Base-by-base conservation (phyloP, 306 rosid genomes). In the Citrullus colocynthis region DNA sequence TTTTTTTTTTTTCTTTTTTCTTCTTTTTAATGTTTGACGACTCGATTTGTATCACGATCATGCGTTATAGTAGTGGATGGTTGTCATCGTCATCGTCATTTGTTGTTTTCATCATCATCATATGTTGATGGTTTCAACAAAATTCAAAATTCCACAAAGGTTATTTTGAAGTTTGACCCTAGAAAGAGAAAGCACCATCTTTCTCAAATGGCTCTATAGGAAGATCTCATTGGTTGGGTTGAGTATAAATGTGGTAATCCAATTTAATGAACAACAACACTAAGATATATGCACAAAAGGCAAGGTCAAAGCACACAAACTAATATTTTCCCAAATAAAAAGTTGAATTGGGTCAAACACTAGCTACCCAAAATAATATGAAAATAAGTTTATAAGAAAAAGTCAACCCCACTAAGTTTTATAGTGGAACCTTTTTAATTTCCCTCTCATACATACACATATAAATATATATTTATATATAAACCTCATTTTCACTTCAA, bases 401-500 rank as follows among this genome's bases (percentile, higher is more conserved):
- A 42, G 80, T 77, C 80, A 77, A 77, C 80, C 60, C 80, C 80
- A 77, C 80, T 77, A 77, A 61, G 32, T 41, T 75, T 18, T 57
- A 30, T 30, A 72, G 28, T 72, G 77, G 42, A 48, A 11, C 42
- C 30, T 37, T 39, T 55, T n/a, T 14, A 55, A 18, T 55, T 9
- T 21, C 14, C 15, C 63, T 1, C 14, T 58, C 32, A 21, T 20
- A 57, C 4, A 57, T 8, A 54, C 6, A 44, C 9, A 44, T 39
- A 3, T 7, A 42, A 1, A 42, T 9, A 42, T 9, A 7, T 9
- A 42, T 7, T 7, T 1, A 42, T 44, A 9, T 4, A 15, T 15
- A 15, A 52, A 36, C 51, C 17, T 42, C 34, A 49, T 76, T 63
- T 79, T 83, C 75, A 77, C 84, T 82, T 82, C 84, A 82, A 78